Percentiles rank a stretch among this genome's conserved stretches.
Conservation (phyloP, 1,284 basidiomycete genomes). For the Phylloporus sp. region DNA sequence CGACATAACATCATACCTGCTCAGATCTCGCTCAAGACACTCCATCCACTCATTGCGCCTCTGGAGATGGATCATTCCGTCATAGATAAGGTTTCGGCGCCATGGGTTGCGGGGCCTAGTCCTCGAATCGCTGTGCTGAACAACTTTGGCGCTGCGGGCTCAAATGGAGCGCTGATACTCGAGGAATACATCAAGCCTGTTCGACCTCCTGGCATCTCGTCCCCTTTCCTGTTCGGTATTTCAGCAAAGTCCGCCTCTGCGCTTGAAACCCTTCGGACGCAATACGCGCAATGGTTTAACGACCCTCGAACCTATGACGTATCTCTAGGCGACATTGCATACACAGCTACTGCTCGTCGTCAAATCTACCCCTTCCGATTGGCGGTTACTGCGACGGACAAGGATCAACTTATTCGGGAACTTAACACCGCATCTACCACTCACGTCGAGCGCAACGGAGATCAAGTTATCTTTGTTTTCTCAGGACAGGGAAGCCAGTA, state of each 20-base stretch:
- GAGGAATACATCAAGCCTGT: conserved; percentile 52
- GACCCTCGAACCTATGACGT: conserved; percentile 34
- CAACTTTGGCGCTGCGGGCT: conserved; percentile 79
- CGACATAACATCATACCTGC: conserved; percentile 61
- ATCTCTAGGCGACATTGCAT: conserved; percentile 60
- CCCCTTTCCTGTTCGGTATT: conserved; percentile 60
- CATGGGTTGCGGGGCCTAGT: conserved; percentile 50
- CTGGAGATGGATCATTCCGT: conserved; percentile 57
- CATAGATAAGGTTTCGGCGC: conserved; percentile 51
- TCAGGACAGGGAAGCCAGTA: conserved; percentile 77
- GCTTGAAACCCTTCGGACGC: conserved; percentile 54
- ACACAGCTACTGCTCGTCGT: conserved; percentile 70
- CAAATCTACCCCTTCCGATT: conserved; percentile 63
- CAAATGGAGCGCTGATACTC: conserved; percentile 68
- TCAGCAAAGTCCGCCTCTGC: conserved; percentile 63
- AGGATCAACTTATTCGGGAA: conserved; percentile 53
- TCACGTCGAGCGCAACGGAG: conserved; percentile 36
- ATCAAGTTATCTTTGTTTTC: conserved; percentile 66
- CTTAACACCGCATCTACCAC: conserved; percentile 47
- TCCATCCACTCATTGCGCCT: conserved; percentile 64
- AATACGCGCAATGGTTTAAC: conserved; percentile 57
- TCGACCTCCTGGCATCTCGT: conserved; percentile 24
- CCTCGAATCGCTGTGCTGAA: conserved; percentile 67
- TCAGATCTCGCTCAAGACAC: conserved; percentile 62
- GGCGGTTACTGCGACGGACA: conserved; percentile 51